A percentile compares a stretch with the other conserved stretches of the same genome.
phyloP scores from a whole-genome alignment of 129 eudicot genomes.

The Artemisia argyi region DNA sequence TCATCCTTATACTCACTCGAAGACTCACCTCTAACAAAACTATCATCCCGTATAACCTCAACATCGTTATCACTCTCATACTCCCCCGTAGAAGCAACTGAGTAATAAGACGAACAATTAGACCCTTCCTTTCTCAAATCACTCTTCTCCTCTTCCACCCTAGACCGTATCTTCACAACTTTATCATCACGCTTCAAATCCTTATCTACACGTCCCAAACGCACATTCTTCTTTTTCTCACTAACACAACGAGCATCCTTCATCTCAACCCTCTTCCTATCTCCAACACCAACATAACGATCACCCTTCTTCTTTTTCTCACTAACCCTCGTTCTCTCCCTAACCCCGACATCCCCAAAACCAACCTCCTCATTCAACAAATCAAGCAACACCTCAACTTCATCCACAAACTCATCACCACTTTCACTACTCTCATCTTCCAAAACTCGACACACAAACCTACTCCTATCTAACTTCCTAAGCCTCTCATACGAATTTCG shows the following conservation, averaged over 20 bases:
- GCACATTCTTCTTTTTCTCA: conserved; percentile 30
- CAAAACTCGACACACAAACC: conserved; percentile 40
- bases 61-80: conserved; percentile 49
- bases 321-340: conserved; percentile 34
- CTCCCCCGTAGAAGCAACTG: conserved; percentile 57
- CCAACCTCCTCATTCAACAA: conserved; percentile 74
- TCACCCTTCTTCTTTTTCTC: conserved; percentile 27
- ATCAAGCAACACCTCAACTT: conserved; percentile 71
- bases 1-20: conserved; percentile 42
- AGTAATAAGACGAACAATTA: conserved; percentile 74
- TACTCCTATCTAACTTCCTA: conserved; percentile 43
- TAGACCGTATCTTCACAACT: conserved; percentile 27
- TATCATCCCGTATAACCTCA: conserved; percentile 34
- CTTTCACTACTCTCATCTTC: conserved; percentile 35
- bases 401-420: conserved; percentile 34
- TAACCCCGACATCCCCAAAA: conserved; percentile 45
- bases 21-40: conserved; percentile 38
- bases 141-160: conserved; percentile 33
- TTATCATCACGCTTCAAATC: conserved; percentile 36
- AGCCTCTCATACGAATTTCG: conserved; percentile 20
- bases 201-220: conserved; percentile 20
- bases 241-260: conserved; percentile 22
- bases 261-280: conserved; percentile 29
- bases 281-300: background rate
- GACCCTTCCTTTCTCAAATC: conserved; percentile 67